Evolutionary conservation across 768 basidiomycete species (phyloP).

Genomic region (Mycena floridula): DNA sequence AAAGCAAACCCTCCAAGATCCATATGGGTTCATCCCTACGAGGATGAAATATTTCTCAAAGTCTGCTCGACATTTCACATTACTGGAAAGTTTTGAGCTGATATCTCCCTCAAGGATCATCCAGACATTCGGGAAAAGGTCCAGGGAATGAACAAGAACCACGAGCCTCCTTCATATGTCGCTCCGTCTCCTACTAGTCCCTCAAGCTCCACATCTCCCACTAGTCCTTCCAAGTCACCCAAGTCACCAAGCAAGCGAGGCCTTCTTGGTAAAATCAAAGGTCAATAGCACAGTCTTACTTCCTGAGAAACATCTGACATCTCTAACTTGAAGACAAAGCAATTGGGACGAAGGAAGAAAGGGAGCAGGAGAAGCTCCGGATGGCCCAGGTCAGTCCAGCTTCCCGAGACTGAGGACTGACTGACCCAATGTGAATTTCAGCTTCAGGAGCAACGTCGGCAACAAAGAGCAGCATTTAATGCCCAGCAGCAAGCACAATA

Average conservation of each 20-base stretch:
- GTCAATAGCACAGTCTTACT: too few relatives aligned
- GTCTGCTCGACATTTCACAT: too few relatives aligned
- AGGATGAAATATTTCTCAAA: conserved; percentile 62
- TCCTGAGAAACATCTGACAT: too few relatives aligned
- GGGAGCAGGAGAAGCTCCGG: conserved; percentile 36
- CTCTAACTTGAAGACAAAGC: conserved; percentile 63
- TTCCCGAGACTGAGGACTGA: not conserved
- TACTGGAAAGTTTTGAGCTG: too few relatives aligned
- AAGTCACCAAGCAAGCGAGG: conserved; percentile 44
- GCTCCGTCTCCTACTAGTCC: conserved; percentile 7
- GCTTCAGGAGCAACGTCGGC: conserved; percentile 28
- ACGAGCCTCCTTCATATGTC: conserved; percentile 19
- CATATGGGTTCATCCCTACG: conserved; percentile 70
- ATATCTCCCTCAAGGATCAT: conserved; percentile 39
- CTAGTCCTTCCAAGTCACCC: conserved; percentile 2
- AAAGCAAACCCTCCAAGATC: conserved; percentile 53
- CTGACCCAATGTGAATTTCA: conserved; percentile 13
- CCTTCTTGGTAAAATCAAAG: conserved; percentile 52
- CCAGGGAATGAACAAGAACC: not conserved
- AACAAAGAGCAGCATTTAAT: conserved; percentile 15
- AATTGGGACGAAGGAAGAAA: conserved; percentile 59
- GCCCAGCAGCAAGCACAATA: conserved; percentile 15
- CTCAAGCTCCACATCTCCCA: conserved; percentile 3
- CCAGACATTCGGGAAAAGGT: conserved; percentile 39
- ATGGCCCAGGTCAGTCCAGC: conserved; percentile 19